Conservation (phyloP, 2,329 filamentous ascomycete species). For the Orbilia javanica region DNA sequence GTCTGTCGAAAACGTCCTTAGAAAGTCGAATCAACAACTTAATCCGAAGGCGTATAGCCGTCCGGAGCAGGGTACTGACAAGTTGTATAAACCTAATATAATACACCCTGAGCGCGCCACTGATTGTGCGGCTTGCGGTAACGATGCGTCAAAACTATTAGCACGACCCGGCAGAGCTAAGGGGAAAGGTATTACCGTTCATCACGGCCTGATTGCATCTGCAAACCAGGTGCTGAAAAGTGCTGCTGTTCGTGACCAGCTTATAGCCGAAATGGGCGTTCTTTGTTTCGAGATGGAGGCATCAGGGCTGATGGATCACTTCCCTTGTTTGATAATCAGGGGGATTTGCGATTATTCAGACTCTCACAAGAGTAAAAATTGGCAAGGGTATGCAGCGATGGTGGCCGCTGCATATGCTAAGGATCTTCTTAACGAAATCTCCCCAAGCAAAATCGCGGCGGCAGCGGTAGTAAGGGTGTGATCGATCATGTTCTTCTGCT, state of each 20-base stretch:
- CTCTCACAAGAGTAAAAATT: slow-evolving; percentile 10
- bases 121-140: neutral
- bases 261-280: slow-evolving; percentile 18
- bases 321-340: too few species aligned
- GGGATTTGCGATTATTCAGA: slow-evolving; percentile 22
- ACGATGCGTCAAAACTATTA: slow-evolving; percentile 52
- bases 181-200: slow-evolving; percentile 12
- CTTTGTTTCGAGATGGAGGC: too few species aligned
- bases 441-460: slow-evolving; percentile 3
- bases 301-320: too few species aligned
- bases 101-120: neutral
- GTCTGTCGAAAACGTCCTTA: neutral
- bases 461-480: neutral
- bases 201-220: slow-evolving; percentile 43
- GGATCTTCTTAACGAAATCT: slow-evolving; percentile 8
- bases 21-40: slow-evolving; percentile 3
- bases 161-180: slow-evolving; percentile 48
- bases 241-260: slow-evolving; percentile 22
- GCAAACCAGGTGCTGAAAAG: slow-evolving; percentile 37
- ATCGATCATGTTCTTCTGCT: neutral
- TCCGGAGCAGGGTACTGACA: slow-evolving; percentile 62
- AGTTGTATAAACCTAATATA: slow-evolving; percentile 61
- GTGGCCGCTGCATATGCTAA: slow-evolving; percentile 15
- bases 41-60: slow-evolving; percentile 60
- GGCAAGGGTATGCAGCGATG: slow-evolving; percentile 23